A percentile compares a stretch with the other conserved stretches of the same genome.
phyloP scores from a whole-genome alignment of 1,139 yeast genomes.

The Suhomyces yuchorum region DNA sequence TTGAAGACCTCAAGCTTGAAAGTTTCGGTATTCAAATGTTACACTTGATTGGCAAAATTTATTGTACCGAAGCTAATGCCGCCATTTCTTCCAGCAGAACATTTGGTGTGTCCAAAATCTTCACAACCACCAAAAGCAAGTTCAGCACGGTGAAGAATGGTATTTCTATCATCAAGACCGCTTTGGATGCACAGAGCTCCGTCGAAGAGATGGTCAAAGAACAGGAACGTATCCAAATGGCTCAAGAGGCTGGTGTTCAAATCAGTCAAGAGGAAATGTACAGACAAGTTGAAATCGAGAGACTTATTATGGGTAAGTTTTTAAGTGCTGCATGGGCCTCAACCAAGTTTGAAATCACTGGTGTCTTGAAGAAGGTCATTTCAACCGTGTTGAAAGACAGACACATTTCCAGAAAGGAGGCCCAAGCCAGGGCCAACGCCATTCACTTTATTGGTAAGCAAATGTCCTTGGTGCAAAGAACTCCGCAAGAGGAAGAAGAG shows the following conservation, averaged over 20 bases:
- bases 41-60: conserved; percentile 64
- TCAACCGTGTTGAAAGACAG: conserved; percentile 61
- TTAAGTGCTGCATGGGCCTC: conserved; percentile 81
- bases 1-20: conserved; percentile 57
- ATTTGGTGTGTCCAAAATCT: conserved; percentile 53
- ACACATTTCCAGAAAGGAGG: conserved; percentile 48
- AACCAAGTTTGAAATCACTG: conserved; percentile 71
- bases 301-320: conserved; percentile 69
- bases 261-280: conserved; percentile 46
- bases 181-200: conserved; percentile 45
- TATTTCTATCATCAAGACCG: conserved; percentile 42
- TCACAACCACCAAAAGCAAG: conserved; percentile 50
- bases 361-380: conserved; percentile 67
- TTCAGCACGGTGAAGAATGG: conserved; percentile 44
- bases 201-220: conserved; percentile 48
- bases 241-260: conserved; percentile 31
- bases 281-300: conserved; percentile 63
- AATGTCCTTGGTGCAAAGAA: conserved; percentile 57
- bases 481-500: conserved; percentile 72
- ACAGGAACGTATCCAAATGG: conserved; percentile 50
- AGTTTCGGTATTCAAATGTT: conserved; percentile 51
- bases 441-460: conserved; percentile 58
- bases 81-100: conserved; percentile 41
- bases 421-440: conserved; percentile 62
- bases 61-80: conserved; percentile 58